Evolutionary conservation across 2,329 filamentous ascomycete genomes (phyloP), one percentile per base, ranked within the genome.

Genomic region (Cylindrodendrum hubeiense): DNA sequence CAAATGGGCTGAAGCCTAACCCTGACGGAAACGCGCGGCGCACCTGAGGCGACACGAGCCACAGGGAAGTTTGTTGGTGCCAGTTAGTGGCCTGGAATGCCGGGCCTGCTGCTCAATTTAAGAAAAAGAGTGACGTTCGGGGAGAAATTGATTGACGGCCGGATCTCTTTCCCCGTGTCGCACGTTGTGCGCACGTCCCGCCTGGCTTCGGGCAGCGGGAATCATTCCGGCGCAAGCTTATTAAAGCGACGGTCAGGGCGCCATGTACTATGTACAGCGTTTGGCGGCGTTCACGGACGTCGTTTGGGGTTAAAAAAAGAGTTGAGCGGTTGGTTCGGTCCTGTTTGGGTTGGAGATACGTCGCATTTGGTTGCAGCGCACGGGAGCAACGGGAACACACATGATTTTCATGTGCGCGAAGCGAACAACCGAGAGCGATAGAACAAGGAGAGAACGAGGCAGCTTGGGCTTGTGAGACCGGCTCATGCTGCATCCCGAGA

Each of bases 151-250:
- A 56, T 63, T 64, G 51, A 71, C 47, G 52, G 58, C 21, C 34
- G 33, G 49, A 46, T 51, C 50, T 53, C 55, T 58, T 62, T 49
- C 22, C 41, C 41, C 12, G 24, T 53, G 58, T 69, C 56, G 58
- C 65, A 69, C 60, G 41, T 55, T 63, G 33, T 34, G 43, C 56
- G 58, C 65, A 64, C 60, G 56, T 53, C 26, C 30, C 52, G 26
- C 28, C 50, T 49, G 55, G 33, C 55, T 44, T 47, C 60, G 59
- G 49, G 52, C 60, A 43, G 59, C 65, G 58, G 52, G 49, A 60
- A 39, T 28, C 34, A 34, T 67, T 28, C 67, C 47, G 60, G 66
- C 28, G 46, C 51, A 33, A 56, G 57, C 47, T 54, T 24, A 54
- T 28, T 17, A 37, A 22, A 26, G 41, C 33, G 39, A 56, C 8